Evolutionary conservation across 257 asterid species (phyloP), one percentile per base, ranked within the genome.

Genomic region (Nicotiana benthamiana): DNA sequence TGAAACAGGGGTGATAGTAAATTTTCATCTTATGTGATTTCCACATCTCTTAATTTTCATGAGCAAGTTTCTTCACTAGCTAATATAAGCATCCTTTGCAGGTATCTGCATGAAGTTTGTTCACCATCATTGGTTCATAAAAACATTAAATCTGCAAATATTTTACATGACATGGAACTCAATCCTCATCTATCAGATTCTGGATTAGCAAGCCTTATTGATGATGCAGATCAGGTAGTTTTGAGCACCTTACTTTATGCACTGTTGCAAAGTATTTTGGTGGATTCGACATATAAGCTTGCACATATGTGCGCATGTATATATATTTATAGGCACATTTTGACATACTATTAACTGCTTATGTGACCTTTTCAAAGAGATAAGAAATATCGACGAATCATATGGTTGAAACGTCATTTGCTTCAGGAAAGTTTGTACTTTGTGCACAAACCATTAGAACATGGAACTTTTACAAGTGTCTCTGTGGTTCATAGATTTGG

Each of bases 141-240:
- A 80, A 92, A 92, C 83, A 88, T 96, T 85, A 96, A 92, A 85
- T 92, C 98, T 1, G 93, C 96, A 51, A 96, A 94, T 64, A 91
- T 96, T 83, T 87, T 96, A 82, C 97, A 92, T 10, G 99, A 94
- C 80, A 48, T 32, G 83, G 99, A 96, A 89, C 94, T 96, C 82
- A 96, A 91, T 84, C 98, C 99, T 34, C 97, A 92, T 84, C 99
- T 96, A 86, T 92, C 99, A 17, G 99, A 94, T 82, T 90, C 93
- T 81, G 98, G 95, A 54, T 81, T 96, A 70, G 97, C 97, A 18
- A 87, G 86, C 89, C 97, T 96, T 67, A 86, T 89, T 75, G 88
- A 81, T 10, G 97, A 90, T 76, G 93, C 90, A 75, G 97, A 93
- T 84, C 97, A 92, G 98, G 99, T 93, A 75, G 32, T 57, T 43